These are phyloP conservation scores for Cardamine resedifolia DNA, from an alignment of 345 rosid species.

Conservation along the genomic window DNA sequence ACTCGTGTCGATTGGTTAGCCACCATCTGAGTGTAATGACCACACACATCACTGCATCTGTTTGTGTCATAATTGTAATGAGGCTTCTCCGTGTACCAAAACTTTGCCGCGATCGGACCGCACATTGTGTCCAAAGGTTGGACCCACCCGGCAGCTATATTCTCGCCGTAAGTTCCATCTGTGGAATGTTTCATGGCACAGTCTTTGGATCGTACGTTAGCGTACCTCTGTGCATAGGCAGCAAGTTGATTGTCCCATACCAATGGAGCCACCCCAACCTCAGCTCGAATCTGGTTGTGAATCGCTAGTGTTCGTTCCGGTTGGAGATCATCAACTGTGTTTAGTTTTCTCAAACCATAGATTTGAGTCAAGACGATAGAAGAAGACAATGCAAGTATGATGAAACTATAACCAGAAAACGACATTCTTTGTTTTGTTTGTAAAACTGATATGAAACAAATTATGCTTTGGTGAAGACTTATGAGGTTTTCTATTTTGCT, in stretches of 20 bases:
- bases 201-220: constrained; percentile 23
- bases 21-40: constrained; percentile 76
- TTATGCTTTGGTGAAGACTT: background rate
- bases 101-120: constrained; percentile 36
- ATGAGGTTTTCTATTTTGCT: background rate
- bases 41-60: constrained; percentile 45
- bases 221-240: constrained; percentile 41
- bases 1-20: constrained; percentile 54
- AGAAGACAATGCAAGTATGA: background rate
- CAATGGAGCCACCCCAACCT: constrained; percentile 42
- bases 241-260: constrained; percentile 43
- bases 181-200: constrained; percentile 43
- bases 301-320: constrained; percentile 29
- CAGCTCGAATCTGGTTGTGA: constrained; percentile 44
- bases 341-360: background rate
- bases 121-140: constrained; percentile 19
- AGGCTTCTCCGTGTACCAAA: constrained; percentile 55
- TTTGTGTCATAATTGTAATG: constrained; percentile 47
- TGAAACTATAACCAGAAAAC: constrained; percentile 9
- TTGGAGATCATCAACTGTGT: constrained; percentile 29
- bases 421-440: constrained; percentile 21
- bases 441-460: background rate
- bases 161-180: constrained; percentile 47
- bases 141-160: constrained; percentile 44
- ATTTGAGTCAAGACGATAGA: background rate